Conservation (phyloP, 306 rosid genomes). For the Gastrolobium villosum region DNA sequence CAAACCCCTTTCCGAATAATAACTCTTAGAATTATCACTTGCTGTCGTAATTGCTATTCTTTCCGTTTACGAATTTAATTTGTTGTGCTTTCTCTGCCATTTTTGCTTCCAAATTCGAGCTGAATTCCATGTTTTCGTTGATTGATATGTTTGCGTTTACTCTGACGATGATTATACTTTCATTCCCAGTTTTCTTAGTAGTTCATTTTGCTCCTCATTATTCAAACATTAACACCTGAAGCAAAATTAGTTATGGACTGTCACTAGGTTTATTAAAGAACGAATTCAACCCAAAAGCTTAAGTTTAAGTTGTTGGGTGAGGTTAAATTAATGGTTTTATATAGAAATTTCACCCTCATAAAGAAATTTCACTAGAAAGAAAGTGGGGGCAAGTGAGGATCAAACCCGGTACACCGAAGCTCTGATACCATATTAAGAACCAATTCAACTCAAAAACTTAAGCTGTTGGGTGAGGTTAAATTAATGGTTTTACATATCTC, state of each 20-base stretch:
- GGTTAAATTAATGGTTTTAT: too few relatives aligned
- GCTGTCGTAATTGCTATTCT: background rate
- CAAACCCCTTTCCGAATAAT: background rate
- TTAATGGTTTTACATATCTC: too few relatives aligned
- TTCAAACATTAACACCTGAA: background rate
- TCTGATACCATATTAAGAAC: too few relatives aligned
- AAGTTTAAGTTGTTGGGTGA: too few relatives aligned
- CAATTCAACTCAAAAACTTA: too few relatives aligned
- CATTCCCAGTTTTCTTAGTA: background rate
- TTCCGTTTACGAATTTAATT: background rate
- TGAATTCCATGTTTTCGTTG: slow-evolving; percentile 1
- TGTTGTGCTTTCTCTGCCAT: background rate
- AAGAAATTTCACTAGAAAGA: too few relatives aligned
- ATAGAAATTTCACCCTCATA: too few relatives aligned
- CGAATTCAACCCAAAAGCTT: too few relatives aligned
- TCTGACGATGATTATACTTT: background rate
- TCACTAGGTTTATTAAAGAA: background rate
- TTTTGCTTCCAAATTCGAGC: background rate
- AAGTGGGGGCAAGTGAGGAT: too few relatives aligned
- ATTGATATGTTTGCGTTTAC: background rate
- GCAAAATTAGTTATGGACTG: background rate
- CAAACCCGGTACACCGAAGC: too few relatives aligned
- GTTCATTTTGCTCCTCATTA: background rate
- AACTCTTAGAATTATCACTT: background rate
- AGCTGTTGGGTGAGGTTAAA: too few relatives aligned